Base-by-base conservation (phyloP, 2,329 filamentous ascomycete species). In the Pseudogymnoascus sp. region DNA sequence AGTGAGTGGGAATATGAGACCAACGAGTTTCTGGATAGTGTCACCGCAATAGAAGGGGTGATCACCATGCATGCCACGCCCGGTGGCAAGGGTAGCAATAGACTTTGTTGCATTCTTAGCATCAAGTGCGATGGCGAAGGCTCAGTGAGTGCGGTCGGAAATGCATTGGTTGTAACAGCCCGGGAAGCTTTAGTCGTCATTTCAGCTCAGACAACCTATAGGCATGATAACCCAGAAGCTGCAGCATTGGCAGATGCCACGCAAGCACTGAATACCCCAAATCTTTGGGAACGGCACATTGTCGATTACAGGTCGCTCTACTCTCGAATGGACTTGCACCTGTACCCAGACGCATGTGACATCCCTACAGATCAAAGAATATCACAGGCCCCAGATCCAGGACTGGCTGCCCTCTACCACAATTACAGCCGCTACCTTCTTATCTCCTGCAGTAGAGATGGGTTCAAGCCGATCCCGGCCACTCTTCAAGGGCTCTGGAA, bases 401-500 rank as follows among this genome's bases (percentile, higher is more conserved):
- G 62, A 8, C 49, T 71, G 6, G 61, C 66, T 22, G 64, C 62
- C 52, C 69, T 77, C 30, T 77, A 75, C 58, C 70, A 74, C 59
- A 72, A 75, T 7, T 78, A 74, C 41, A 74, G 74, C 3, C 69
- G 75, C 7, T 76, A 78, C 65, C 69, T 77, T 19, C 70, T 77
- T 23, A 72, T 77, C 16, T 68, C 73, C 5, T 73, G 70, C n/a
- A 72, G 68, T 45, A 68, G 71, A 45, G 64, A 69, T 28, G 69
- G 66, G 11, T 19, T 62, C 28, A 69, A 69, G 59, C 64, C 66
- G 11, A 68, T 79, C 4, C 77, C 78, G 4, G 75, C 77, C 1
- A 79, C 74, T 42, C 72, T 79, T 0, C 77, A 80, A 65, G 77
- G 77, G 0, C 73, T 80, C 35, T 79, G 76, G 77, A 79, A 78